Conservation (phyloP, 2,329 filamentous ascomycete species). For the Fusarium stilboides region DNA sequence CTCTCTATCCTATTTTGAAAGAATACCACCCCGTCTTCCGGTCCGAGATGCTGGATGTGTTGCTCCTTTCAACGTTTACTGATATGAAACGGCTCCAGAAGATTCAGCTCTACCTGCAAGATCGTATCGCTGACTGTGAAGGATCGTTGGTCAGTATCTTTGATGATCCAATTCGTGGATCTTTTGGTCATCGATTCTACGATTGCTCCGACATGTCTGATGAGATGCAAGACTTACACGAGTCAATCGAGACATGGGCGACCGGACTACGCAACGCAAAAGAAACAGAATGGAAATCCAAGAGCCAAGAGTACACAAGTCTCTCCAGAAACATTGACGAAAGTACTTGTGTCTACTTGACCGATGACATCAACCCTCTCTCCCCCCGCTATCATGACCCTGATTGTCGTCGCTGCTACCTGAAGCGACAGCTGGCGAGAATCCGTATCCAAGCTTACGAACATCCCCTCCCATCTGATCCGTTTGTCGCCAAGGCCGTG, state of each 20-base stretch:
- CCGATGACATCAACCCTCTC: conserved; percentile 38
- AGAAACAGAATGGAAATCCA: conserved; percentile 52
- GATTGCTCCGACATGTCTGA: conserved; percentile 38
- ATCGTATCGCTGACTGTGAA: conserved; percentile 35
- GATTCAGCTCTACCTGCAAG: conserved; percentile 43
- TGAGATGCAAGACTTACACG: conserved; percentile 35
- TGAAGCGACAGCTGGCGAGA: conserved; percentile 47
- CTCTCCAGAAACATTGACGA: conserved; percentile 52
- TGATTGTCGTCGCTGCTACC: conserved; percentile 56
- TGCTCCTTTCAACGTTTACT: conserved; percentile 31
- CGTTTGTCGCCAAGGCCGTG: conserved; percentile 52
- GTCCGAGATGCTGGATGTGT: conserved; percentile 44
- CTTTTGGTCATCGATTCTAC: conserved; percentile 50
- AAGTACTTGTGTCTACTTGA: conserved; percentile 52
- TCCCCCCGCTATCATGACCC: conserved; percentile 43
- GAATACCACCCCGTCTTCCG: conserved; percentile 45
- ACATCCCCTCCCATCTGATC: conserved; percentile 56
- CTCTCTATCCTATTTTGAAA: conserved; percentile 37
- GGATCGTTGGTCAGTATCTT: conserved; percentile 38
- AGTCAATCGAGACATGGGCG: conserved; percentile 48
- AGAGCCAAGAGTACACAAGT: conserved; percentile 51
- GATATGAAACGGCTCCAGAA: conserved; percentile 42
- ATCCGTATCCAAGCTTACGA: conserved; percentile 59
- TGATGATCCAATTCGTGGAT: conserved; percentile 46
- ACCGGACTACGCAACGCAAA: conserved; percentile 43